These are phyloP conservation scores for Mycena chlorophos DNA, from an alignment of 768 basidiomycete genomes.

Conservation along the genomic window DNA sequence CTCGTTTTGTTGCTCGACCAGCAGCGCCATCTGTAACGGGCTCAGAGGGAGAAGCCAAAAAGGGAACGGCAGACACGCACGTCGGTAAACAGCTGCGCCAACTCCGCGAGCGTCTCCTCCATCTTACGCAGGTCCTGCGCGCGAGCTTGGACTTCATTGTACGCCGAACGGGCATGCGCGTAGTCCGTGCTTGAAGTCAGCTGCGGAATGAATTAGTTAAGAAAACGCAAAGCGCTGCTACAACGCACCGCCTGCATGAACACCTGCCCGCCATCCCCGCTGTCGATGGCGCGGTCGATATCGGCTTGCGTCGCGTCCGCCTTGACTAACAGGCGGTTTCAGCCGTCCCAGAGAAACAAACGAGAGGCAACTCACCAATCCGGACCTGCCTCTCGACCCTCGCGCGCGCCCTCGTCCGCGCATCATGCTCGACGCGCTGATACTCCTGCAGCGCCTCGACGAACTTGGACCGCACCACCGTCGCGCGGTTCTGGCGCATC, in stretches of 20 bases:
- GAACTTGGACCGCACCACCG: slow-evolving; percentile 65
- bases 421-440: slow-evolving; percentile 73
- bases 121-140: slow-evolving; percentile 85
- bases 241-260: slow-evolving; percentile 71
- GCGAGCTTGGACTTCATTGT: slow-evolving; percentile 85
- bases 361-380: slow-evolving; percentile 53
- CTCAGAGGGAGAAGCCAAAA: neutral
- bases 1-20: slow-evolving; percentile 82
- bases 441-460: slow-evolving; percentile 76
- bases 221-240: slow-evolving; percentile 4
- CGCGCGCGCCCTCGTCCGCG: slow-evolving; percentile 61
- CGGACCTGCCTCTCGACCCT: slow-evolving; percentile 74
- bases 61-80: slow-evolving; percentile 38
- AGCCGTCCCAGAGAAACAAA: neutral
- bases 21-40: slow-evolving; percentile 63
- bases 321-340: slow-evolving; percentile 56
- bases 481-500: slow-evolving; percentile 44
- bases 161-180: slow-evolving; percentile 78
- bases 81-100: slow-evolving; percentile 86
- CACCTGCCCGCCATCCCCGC: slow-evolving; percentile 65
- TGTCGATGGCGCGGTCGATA: slow-evolving; percentile 65
- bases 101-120: slow-evolving; percentile 83
- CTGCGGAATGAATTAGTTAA: slow-evolving; percentile 37
- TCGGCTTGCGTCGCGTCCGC: slow-evolving; percentile 85
- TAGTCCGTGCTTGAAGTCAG: slow-evolving; percentile 78